These are phyloP conservation scores for Fusarium pseudoanthophilum DNA, from an alignment of 2,329 filamentous ascomycete species.

Conservation along the genomic window DNA sequence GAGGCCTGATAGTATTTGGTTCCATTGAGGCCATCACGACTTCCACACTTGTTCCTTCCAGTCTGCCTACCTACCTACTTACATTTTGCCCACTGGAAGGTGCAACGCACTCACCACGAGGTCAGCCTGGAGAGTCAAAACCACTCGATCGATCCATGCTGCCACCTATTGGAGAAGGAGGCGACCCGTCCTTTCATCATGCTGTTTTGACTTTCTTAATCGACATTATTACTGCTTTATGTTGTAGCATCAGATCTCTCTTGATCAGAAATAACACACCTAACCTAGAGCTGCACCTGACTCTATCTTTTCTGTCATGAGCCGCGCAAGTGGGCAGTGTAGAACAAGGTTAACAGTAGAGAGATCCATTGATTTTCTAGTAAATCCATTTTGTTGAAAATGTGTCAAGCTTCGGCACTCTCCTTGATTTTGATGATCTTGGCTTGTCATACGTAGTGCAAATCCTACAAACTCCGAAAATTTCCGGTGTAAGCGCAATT, in stretches of 20 bases:
- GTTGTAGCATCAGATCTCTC: not conserved
- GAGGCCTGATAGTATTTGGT: not conserved
- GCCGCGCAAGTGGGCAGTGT: too few relatives aligned
- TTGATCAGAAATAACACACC: not conserved
- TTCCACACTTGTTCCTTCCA: not conserved
- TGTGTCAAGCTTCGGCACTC: not conserved
- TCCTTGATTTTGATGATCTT: not conserved
- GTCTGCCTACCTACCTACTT: too few relatives aligned
- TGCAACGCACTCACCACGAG: not conserved
- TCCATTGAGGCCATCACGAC: not conserved
- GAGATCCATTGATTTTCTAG: not conserved
- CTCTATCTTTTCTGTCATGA: not conserved
- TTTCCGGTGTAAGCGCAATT: constrained; percentile 12
- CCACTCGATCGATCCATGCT: not conserved
- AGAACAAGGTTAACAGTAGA: not conserved
- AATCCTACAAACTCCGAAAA: constrained; percentile 13
- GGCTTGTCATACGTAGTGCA: not conserved
- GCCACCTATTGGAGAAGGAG: not conserved
- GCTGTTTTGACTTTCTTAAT: not conserved
- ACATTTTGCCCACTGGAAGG: not conserved
- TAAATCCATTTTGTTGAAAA: not conserved
- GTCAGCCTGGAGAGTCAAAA: too few relatives aligned
- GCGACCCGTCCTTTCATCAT: not conserved
- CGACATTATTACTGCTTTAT: not conserved
- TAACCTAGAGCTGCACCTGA: not conserved